Percentiles rank a stretch among this genome's conserved stretches.
Evolutionary conservation across 73 alveolate species (phyloP).

Genomic region (Paramecium pentaurelia): DNA sequence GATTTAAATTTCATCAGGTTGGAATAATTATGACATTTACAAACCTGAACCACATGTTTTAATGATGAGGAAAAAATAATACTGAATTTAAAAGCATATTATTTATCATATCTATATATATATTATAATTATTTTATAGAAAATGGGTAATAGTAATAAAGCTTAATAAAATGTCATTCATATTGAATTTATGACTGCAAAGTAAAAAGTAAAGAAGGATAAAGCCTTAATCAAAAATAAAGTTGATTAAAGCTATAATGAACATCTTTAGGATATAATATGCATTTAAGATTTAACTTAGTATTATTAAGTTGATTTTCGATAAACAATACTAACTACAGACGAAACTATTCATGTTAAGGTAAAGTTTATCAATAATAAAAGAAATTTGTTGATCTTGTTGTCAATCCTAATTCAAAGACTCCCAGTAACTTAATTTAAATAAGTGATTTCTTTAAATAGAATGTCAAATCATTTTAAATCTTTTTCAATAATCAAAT

Average conservation of each 20-base stretch:
- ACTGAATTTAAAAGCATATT: neutral
- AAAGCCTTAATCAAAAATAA: neutral
- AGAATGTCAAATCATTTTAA: neutral
- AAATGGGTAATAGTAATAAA: neutral
- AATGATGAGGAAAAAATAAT: neutral
- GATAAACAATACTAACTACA: neutral
- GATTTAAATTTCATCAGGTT: conserved; percentile 88
- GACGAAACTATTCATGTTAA: neutral
- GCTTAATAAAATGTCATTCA: neutral
- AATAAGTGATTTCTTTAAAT: neutral
- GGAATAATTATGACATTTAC: conserved; percentile 85
- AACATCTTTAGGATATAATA: neutral
- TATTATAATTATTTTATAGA: neutral
- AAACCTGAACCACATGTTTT: conserved; percentile 61
- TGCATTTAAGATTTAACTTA: neutral
- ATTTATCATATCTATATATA: neutral
- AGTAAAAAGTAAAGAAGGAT: neutral
- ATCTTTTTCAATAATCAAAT: neutral
- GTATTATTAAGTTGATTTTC: neutral
- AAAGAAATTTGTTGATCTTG: neutral
- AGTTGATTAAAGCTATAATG: neutral
- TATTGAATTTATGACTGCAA: neutral
- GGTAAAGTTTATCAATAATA: neutral
- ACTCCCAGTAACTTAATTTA: neutral
- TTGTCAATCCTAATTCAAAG: neutral